Evolutionary conservation across 805 yeast genomes (phyloP), one percentile per base, ranked within the genome.

Genomic region (Candida quercuum): DNA sequence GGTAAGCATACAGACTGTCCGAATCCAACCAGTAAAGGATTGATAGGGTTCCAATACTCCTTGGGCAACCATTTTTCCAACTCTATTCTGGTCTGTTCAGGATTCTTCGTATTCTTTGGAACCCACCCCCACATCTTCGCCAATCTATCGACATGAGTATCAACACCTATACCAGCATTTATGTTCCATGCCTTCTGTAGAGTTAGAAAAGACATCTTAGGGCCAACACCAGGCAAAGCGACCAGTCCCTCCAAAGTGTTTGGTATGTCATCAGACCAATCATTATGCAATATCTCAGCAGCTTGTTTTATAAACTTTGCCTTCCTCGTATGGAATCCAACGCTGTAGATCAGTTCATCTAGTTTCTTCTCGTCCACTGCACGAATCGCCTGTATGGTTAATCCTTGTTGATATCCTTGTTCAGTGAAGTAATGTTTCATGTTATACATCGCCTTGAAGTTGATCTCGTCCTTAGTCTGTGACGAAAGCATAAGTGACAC

Each of bases 391-490:
- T 76, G 74, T 3, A 82, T 46, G 18, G 78, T 72, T 5, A 83
- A 56, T 0, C 88, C 88, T 14, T 72, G 66, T 5, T 55, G 42
- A 72, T 20, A 66, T 66, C 71, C 66, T 12, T 40, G 59, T 47
- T n/a, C 48, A 42, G 40, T 40, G 49, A 81, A 62, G 46, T 71
- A 64, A 26, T 52, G 48, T 34, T 85, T 79, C 45, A 91, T 62
- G 22, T 62, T 70, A 13, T 57, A 56, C 78, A 88, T 82, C 0
- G 93, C 94, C 29, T 71, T 72, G 37, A 70, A 83, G 43, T 86
- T 89, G 33, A 81, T 76, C 56, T 86, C 95, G 58, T 89, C 98
- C 54, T 84, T 88, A 2, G 98, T 89, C 49, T 89, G 97, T 0
- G 96, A 74, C 9, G 95, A 85, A 22, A 89, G 74, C 89, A 89